Evolutionary conservation across 805 yeast genomes (phyloP), one percentile per base, ranked within the genome.

Genomic region (Metschnikowia vanudenii): DNA sequence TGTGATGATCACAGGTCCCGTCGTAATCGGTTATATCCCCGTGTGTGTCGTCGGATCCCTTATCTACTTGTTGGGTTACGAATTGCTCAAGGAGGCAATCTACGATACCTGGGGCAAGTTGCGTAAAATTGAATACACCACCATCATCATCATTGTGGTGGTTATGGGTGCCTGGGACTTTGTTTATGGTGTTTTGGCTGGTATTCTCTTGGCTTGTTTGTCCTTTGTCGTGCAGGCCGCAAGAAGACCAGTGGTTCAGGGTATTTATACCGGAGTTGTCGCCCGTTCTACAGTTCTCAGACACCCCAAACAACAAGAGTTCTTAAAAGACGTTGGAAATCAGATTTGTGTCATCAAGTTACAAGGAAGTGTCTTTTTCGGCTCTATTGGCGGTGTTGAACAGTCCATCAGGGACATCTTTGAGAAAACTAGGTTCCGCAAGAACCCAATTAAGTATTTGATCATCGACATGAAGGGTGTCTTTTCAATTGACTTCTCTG

Each of bases 81-180:
- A 94, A 63, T 71, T 94, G 43, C 64, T 94, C 54, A 82, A 85
- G 45, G 99, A 94, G 64, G 88, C 97, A 0, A 59, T 94, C 7
- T 80, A 78, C 56, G 98, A 94, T 63, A 89, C 98, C 0, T 76
- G 78, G 67, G 94, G 92, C 3, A 79, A 84, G 52, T 76, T 92
- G 39, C 75, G 82, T 31, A 73, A 65, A 19, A 85, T 88, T 55
- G 99, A 94, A 64, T 94, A 94, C 62, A 55, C 79, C 28, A 94
- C 99, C 2, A 85, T 94, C 48, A 64, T 86, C 9, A 81, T 85
- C 7, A 94, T 94, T 55, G 96, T 95, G n/a, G 68, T 89, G 26
- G 84, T 91, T 0, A 94, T 94, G 98, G 98, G 98, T 3, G 83
- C 86, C 1, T 85, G 88, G 78, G 99, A 94, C 68, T 94, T 94